Percentiles rank a stretch among this genome's conserved stretches.
Conservation (phyloP, 139 green algal genomes). For the Prasinococcaceae sp. region DNA sequence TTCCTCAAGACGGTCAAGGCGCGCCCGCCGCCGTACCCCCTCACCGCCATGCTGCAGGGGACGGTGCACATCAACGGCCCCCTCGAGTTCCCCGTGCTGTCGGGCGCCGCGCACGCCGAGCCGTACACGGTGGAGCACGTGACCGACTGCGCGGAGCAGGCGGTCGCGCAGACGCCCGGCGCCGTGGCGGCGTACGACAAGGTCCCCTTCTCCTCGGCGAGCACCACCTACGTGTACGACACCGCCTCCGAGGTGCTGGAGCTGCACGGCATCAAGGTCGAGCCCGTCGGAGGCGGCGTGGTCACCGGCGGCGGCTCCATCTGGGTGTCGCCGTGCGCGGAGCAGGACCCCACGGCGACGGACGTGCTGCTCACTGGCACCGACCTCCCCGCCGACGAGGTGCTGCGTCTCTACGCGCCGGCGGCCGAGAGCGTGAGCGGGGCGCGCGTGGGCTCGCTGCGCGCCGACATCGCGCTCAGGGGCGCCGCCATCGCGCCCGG, state of each 20-base stretch:
- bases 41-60: constrained; percentile 61
- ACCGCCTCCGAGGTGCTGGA: constrained; percentile 34
- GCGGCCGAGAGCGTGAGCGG: too few species aligned
- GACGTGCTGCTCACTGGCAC: constrained; percentile 42
- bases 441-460: too few species aligned
- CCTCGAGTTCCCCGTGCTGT: constrained; percentile 80
- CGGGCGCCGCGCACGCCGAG: constrained; percentile 14
- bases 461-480: too few species aligned
- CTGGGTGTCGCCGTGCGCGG: constrained; percentile 53
- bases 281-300: constrained; percentile 59
- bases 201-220: constrained; percentile 33
- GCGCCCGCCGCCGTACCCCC: constrained; percentile 48
- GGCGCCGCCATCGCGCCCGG: not conserved
- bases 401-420: constrained; percentile 62
- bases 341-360: constrained; percentile 66
- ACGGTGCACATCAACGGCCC: constrained; percentile 72
- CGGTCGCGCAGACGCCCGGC: constrained; percentile 19
- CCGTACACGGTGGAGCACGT: not conserved
- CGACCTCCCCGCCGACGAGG: constrained; percentile 41
- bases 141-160: constrained; percentile 11
- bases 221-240: constrained; percentile 70
- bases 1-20: constrained; percentile 66
- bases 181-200: constrained; percentile 78
- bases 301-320: constrained; percentile 57
- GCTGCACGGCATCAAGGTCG: constrained; percentile 23